These are phyloP conservation scores for Lippia alba DNA, from an alignment of 305 asterid genomes.

Conservation along the genomic window DNA sequence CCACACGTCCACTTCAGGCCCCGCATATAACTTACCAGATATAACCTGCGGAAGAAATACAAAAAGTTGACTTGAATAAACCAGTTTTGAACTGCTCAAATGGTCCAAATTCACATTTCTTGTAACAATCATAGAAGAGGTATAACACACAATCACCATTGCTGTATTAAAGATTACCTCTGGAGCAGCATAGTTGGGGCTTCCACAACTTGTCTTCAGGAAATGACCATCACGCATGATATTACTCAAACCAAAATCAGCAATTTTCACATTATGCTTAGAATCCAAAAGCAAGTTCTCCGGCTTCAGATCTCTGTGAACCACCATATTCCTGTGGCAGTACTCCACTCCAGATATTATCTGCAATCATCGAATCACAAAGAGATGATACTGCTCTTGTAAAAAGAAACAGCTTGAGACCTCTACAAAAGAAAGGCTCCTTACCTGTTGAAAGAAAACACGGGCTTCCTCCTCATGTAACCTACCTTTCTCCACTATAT, in stretches of 20 bases:
- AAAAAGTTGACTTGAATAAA: slow-evolving; percentile 21
- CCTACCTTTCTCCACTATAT: slow-evolving; percentile 74
- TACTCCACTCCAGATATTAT: slow-evolving; percentile 96
- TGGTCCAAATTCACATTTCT: slow-evolving; percentile 19
- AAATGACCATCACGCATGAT: slow-evolving; percentile 93
- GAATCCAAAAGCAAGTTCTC: slow-evolving; percentile 94
- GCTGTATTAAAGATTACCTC: slow-evolving; percentile 55
- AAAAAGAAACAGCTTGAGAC: slow-evolving; percentile 9
- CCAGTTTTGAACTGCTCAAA: slow-evolving; percentile 13
- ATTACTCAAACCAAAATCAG: slow-evolving; percentile 92
- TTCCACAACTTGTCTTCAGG: slow-evolving; percentile 92
- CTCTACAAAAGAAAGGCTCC: slow-evolving; percentile 22
- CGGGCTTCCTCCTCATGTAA: slow-evolving; percentile 74
- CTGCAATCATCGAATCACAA: slow-evolving; percentile 48
- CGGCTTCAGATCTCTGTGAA: slow-evolving; percentile 93
- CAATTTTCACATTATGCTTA: slow-evolving; percentile 80
- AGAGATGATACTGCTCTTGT: slow-evolving; percentile 13
- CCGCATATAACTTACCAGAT: slow-evolving; percentile 88
- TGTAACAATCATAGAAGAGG: slow-evolving; percentile 7
- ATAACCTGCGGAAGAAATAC: slow-evolving; percentile 58
- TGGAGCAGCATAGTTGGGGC: slow-evolving; percentile 95
- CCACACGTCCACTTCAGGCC: slow-evolving; percentile 94
- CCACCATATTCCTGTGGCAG: slow-evolving; percentile 98
- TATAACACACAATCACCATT: slow-evolving; percentile 10
- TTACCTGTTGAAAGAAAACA: slow-evolving; percentile 65